Evolutionary conservation across 768 basidiomycete species (phyloP), one percentile per base, ranked within the genome.

Genomic region (Boletus sp.): DNA sequence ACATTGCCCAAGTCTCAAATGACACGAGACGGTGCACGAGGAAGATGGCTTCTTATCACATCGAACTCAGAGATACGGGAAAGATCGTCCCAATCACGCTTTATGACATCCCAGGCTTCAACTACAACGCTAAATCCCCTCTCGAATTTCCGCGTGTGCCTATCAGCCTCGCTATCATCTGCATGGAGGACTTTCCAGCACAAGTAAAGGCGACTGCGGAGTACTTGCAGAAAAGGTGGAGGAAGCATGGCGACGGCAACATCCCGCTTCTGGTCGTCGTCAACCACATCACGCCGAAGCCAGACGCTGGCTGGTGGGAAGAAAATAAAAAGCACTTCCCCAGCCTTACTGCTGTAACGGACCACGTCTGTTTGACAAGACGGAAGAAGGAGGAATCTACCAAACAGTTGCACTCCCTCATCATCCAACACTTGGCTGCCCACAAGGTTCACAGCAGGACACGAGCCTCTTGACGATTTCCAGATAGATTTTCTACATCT

Each of bases 61-160:
- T 63, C 38, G 39, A 63, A 19, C 61, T 67, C 42, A 38, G 19
- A 21, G 57, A 57, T 11, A 44, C 11, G 0, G 21, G 50, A 33
- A 54, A 50, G 32, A 39, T n/a, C 34, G 46, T 62, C 45, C 59
- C 51, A 3, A 35, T 63, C 44, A 59, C 47, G 19, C 56, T 67
- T 17, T 67, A 67, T 21, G 66, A 67, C 29, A 53, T 65, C 13
- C 66, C 66, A 3, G 61, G 61, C 2, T 64, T 63, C 47, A 19
- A 61, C 40, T 58, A 58, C 33, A 61, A 58, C 5, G 50, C 59
- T 7, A 60, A 45, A 47, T 64, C 64, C 30, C 57, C 57, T 8
- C 55, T 60, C n/a, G 46, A 63, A 17, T 52, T 64, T 30, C 60
- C 64, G 0, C 53, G 57, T 2, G 64, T 63, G 7, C 57, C 57